Conservation (phyloP, 257 asterid species). For the Solanum peruvianum region DNA sequence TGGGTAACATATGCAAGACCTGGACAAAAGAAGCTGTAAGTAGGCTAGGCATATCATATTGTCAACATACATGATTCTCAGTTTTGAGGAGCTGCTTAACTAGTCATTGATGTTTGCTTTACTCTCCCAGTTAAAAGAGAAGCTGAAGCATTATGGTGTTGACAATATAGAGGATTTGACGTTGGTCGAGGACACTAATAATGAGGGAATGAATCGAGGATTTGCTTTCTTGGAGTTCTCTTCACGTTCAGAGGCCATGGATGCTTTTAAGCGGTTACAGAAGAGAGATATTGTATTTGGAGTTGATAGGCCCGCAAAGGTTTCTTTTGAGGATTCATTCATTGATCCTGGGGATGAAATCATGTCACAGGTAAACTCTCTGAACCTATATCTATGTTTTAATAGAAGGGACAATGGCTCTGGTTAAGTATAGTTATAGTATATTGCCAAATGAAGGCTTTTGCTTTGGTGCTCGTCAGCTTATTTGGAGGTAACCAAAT, state of each 20-base stretch:
- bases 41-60: conserved; percentile 14
- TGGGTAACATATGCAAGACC: conserved; percentile 91
- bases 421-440: background rate
- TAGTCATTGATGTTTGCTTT: conserved; percentile 31
- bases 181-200: conserved; percentile 79
- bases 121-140: conserved; percentile 78
- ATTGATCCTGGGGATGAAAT: conserved; percentile 97
- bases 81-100: conserved; percentile 9
- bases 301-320: conserved; percentile 89
- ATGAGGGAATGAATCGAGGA: conserved; percentile 72
- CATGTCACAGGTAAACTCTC: conserved; percentile 86
- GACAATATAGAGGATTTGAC: conserved; percentile 81
- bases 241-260: conserved; percentile 94
- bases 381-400: background rate
- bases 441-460: background rate
- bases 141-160: conserved; percentile 65
- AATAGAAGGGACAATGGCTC: background rate
- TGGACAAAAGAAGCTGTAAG: conserved; percentile 97
- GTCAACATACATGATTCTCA: conserved; percentile 12
- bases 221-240: conserved; percentile 92
- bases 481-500: background rate
- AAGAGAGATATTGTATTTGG: conserved; percentile 87
- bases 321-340: conserved; percentile 95
- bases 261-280: conserved; percentile 91
- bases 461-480: background rate